Percentiles rank a stretch among this genome's conserved stretches.
Conservation (phyloP, 1,284 basidiomycete species). For the Cutaneotrichosporon cutaneum region DNA sequence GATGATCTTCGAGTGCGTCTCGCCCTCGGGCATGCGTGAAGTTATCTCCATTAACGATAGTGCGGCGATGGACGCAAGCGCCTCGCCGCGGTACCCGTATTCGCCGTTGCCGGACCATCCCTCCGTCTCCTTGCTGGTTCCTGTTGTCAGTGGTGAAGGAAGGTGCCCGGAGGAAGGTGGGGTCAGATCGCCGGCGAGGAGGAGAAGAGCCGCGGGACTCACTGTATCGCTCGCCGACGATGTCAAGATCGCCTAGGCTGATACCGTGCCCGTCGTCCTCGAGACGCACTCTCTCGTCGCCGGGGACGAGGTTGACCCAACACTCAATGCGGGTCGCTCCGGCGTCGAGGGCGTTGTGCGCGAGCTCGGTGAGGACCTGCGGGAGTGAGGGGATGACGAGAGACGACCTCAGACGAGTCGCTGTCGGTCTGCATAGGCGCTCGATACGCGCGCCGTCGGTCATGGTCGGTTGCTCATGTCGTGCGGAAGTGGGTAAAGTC, state of each 20-base stretch:
- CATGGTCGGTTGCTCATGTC: background rate
- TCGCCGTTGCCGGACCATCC: constrained; percentile 50
- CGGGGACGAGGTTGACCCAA: constrained; percentile 59
- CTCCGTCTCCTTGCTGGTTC: constrained; percentile 26
- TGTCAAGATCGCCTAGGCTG: constrained; percentile 59
- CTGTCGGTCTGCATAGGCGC: constrained; percentile 16
- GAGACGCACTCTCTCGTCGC: constrained; percentile 65
- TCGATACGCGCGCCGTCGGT: constrained; percentile 11
- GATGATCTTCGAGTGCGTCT: constrained; percentile 69
- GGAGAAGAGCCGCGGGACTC: too few relatives aligned
- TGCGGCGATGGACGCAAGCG: constrained; percentile 76
- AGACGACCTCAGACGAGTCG: constrained; percentile 63
- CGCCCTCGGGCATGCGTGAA: constrained; percentile 63
- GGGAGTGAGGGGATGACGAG: constrained; percentile 77
- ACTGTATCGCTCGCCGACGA: constrained; percentile 67
- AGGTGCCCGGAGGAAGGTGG: too few relatives aligned
- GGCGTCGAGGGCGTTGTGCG: constrained; percentile 72
- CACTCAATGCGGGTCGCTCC: constrained; percentile 45
- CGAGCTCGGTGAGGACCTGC: constrained; percentile 73
- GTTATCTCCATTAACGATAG: constrained; percentile 63
- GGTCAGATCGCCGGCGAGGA: background rate
- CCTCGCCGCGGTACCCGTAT: constrained; percentile 89
- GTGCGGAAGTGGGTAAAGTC: constrained; percentile 64
- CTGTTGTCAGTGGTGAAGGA: constrained; percentile 15
- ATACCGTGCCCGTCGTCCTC: constrained; percentile 80